These are phyloP conservation scores for Rasamsonia emersonii DNA, from an alignment of 2,329 filamentous ascomycete species.

Conservation along the genomic window DNA sequence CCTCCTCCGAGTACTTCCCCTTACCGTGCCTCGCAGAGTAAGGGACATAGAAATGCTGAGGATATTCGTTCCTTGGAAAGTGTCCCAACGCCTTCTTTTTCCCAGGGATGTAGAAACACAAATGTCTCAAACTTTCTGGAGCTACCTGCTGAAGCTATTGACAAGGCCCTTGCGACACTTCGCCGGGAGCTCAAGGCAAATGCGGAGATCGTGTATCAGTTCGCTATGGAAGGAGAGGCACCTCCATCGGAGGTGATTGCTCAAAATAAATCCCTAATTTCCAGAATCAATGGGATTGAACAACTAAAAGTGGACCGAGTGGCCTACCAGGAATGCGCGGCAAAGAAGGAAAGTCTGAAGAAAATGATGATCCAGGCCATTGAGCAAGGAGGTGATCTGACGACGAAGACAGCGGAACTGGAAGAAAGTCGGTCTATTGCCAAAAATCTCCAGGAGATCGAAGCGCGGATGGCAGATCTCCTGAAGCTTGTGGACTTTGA, in stretches of 20 bases:
- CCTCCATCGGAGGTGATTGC: slow-evolving; percentile 24
- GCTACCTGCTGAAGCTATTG: slow-evolving; percentile 19
- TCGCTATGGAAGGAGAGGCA: slow-evolving; percentile 26
- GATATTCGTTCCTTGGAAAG: slow-evolving; percentile 2
- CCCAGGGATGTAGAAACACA: slow-evolving; percentile 12
- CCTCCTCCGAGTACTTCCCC: too few relatives aligned
- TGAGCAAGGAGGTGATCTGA: slow-evolving; percentile 24
- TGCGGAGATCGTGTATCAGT: slow-evolving; percentile 29
- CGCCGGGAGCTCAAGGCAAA: slow-evolving; percentile 24
- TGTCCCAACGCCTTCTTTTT: slow-evolving; percentile 12
- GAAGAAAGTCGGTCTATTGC: slow-evolving; percentile 24
- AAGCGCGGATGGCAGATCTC: slow-evolving; percentile 24
- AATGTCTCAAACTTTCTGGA: slow-evolving; percentile 23
- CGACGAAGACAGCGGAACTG: slow-evolving; percentile 23
- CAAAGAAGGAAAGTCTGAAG: slow-evolving; percentile 27
- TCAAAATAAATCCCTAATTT: slow-evolving; percentile 26
- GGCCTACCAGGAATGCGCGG: slow-evolving; percentile 18
- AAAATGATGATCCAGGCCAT: slow-evolving; percentile 26
- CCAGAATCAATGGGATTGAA: slow-evolving; percentile 30
- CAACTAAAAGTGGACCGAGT: slow-evolving; percentile 20
- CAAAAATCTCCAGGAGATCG: slow-evolving; percentile 25
- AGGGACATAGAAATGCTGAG: slow-evolving; percentile 1
- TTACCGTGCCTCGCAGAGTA: not conserved
- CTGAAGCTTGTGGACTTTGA: slow-evolving; percentile 24
- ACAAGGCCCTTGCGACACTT: slow-evolving; percentile 19